Evolutionary conservation across 164 flowering plant species (phyloP), one percentile per base, ranked within the genome.

Genomic region (Vitis amurensis): DNA sequence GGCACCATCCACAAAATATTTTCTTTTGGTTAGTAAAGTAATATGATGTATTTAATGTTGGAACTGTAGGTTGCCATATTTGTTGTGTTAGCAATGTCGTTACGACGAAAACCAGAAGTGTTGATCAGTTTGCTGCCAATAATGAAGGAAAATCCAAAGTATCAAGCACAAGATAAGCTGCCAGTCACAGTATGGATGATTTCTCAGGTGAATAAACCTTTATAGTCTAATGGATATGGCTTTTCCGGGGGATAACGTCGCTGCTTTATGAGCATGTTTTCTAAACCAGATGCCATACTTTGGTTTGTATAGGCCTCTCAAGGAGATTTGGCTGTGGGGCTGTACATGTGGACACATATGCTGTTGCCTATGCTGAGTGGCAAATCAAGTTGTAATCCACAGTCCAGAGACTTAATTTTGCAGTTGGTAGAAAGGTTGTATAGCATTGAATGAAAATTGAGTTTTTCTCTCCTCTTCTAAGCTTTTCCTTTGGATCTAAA

Each of bases 161-260:
- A 90, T 81, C 90, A 86, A 73, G 97, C 96, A 63, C 99, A 90
- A 73, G 97, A 95, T 78, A 92, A 91, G 77, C 92, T 95, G 71
- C 90, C 97, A 47, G 80, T 95, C 48, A 72, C 77, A 8, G 70
- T 82, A n/a, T 95, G 99, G 99, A 70, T 89, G 82, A 77, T 87
- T 68, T 69, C 82, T 75, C 99, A 95, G 97, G 99, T 93, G 67
- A 37, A 37, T 37, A 37, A 3, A 37, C 44, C 44, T 37, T 3
- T 37, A 37, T 37, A 3, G 44, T 37, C 6, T 37, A 37, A 37
- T 37, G 44, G 44, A 37, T 37, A 37, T 37, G 44, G 44, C 8
- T 37, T 37, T 37, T 37, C 44, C 44, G 7, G 44, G 44, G 44
- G 44, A 37, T 37, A 37, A 37, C 2, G 7, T 3, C 11, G 1